These are phyloP conservation scores for Pseudozyma sp. DNA, from an alignment of 1,284 basidiomycete genomes.

Conservation along the genomic window DNA sequence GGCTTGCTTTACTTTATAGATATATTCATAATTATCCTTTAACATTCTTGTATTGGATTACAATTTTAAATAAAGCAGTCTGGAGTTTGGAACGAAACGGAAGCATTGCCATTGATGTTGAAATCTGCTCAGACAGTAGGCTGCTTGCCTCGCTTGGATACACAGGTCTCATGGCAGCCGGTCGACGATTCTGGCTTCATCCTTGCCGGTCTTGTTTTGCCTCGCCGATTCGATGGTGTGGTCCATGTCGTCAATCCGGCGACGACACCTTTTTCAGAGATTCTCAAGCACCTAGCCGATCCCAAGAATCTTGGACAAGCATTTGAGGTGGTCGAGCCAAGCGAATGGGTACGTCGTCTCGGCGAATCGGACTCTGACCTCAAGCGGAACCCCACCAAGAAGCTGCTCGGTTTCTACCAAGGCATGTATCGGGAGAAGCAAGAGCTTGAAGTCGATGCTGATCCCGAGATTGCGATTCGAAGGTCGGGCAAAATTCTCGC, in stretches of 20 bases:
- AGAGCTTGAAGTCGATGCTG: neutral
- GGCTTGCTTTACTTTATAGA: too few relatives aligned
- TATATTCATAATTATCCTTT: too few relatives aligned
- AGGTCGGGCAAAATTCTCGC: neutral
- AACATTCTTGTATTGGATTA: too few relatives aligned
- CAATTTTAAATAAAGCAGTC: too few relatives aligned
- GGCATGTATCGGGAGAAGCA: constrained; percentile 32
- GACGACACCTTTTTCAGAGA: constrained; percentile 71
- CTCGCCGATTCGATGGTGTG: constrained; percentile 4
- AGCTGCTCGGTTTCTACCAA: constrained; percentile 71
- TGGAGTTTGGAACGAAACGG: constrained; percentile 76
- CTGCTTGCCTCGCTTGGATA: constrained; percentile 72
- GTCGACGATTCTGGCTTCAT: constrained; percentile 74
- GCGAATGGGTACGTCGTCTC: constrained; percentile 73
- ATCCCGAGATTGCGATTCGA: neutral
- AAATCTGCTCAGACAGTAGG: constrained; percentile 71
- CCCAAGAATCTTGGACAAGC: constrained; percentile 75
- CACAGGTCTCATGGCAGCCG: constrained; percentile 74
- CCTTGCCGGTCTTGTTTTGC: constrained; percentile 72
- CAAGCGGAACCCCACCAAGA: constrained; percentile 72
- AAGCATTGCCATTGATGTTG: constrained; percentile 71
- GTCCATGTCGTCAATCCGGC: constrained; percentile 29
- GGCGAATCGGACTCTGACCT: constrained; percentile 71
- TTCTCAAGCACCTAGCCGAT: constrained; percentile 75
- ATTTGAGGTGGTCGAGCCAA: constrained; percentile 80